Conservation (phyloP, 1,139 yeast species). For the Schwanniomyces etchellsii region DNA sequence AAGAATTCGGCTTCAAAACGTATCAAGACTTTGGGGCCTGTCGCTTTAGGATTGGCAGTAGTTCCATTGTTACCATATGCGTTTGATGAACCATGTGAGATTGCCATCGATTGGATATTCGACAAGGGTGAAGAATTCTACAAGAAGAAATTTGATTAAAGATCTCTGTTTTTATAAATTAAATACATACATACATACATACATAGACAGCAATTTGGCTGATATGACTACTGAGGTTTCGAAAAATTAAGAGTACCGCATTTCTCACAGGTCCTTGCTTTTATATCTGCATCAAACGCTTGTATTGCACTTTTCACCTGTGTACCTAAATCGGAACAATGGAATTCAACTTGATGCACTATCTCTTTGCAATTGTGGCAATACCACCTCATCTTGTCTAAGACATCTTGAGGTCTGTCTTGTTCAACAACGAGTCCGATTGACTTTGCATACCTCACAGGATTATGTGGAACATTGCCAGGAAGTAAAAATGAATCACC, state of each 20-base stretch:
- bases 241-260: conserved; percentile 73
- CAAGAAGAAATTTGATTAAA: conserved; percentile 5
- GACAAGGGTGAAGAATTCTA: conserved; percentile 48
- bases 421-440: conserved; percentile 94
- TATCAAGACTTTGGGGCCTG: conserved; percentile 67
- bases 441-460: conserved; percentile 79
- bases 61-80: conserved; percentile 76
- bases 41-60: conserved; percentile 66
- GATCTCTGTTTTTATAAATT: not conserved
- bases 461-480: conserved; percentile 82
- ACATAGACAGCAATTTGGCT: conserved; percentile 1
- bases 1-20: conserved; percentile 35
- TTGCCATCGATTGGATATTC: conserved; percentile 58
- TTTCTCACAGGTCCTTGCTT: conserved; percentile 63
- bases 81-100: conserved; percentile 81
- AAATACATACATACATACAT: conserved; percentile 4
- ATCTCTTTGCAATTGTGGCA: conserved; percentile 62
- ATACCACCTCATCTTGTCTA: conserved; percentile 82
- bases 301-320: conserved; percentile 83
- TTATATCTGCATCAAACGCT: conserved; percentile 57
- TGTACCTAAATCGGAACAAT: conserved; percentile 79
- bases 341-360: conserved; percentile 66
- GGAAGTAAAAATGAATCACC: conserved; percentile 88
- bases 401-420: conserved; percentile 68
- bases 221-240: conserved; percentile 37